Evolutionary conservation across 306 rosid genomes (phyloP), one percentile per base, ranked within the genome.

Genomic region (Vigna nakashimae): DNA sequence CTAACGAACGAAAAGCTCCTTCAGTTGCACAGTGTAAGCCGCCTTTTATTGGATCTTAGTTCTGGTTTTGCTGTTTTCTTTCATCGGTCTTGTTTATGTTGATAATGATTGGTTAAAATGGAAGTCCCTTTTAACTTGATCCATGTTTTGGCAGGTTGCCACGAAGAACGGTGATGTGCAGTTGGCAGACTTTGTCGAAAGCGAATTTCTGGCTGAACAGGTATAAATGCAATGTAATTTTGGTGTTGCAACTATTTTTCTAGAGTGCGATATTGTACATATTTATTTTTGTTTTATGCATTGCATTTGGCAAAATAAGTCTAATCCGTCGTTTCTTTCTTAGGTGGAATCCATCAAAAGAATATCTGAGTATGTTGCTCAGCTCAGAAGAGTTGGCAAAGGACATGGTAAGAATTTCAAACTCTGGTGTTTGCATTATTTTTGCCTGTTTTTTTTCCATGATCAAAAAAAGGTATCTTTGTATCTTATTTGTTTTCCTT

Each of bases 381-480:
- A 96, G 88, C 93, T 96, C 20, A 89, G 97, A 78, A 89, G 98
- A 86, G 93, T 96, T 14, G 99, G 98, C 65, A 90, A 88, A 83
- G 98, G 99, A 75, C 98, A 91, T 43, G 99, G 99, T 92, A 88
- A 58, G 85, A 74, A 49, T 71, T 66, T 62, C 20, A 10, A 50
- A 38, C 73, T 69, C 38, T 49, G 9, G n/a, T 77, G 1, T 36
- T 24, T 4, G 4, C 20, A 45, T 45, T 34, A 17, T n/a, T 8
- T 36, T 76, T 34, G 48, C 38, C 28, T 26, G 28, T 26, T 2
- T 26, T 26, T 11, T 4, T 2, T 60, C 24, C 52, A 45, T 22
- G 45, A 34, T 15, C 2, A 51, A 34, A 56, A 8, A 2, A 28
- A 77, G n/a, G 53, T 34, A 22, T 16, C 3, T 13, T 9, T 51